Percentiles rank a stretch among this genome's conserved stretches.
Evolutionary conservation across 2,329 filamentous ascomycete genomes (phyloP).

Genomic region (Alternaria ventricosa): DNA sequence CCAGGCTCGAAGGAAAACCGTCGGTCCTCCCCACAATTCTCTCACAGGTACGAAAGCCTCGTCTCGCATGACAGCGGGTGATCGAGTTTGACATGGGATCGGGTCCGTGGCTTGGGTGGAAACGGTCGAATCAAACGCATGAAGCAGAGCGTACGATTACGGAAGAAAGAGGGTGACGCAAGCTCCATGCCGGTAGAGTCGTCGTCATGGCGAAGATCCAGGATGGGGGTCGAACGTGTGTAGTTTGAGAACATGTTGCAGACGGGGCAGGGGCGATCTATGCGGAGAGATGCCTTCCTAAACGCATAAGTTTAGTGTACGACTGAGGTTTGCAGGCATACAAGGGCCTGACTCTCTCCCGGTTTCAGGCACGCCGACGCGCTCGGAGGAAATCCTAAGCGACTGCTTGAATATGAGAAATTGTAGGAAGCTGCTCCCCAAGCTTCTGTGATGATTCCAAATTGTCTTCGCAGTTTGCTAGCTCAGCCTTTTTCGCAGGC

Average conservation of each 20-base stretch:
- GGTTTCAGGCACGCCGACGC: conserved; percentile 39
- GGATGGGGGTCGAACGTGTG: conserved; percentile 38
- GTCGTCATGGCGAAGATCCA: conserved; percentile 24
- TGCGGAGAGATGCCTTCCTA: conserved; percentile 33
- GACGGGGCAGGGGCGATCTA: conserved; percentile 28
- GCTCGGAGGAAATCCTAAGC: conserved; percentile 2
- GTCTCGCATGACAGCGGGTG: conserved; percentile 24
- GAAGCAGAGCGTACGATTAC: conserved; percentile 21
- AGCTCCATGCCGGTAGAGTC: conserved; percentile 23
- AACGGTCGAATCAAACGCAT: conserved; percentile 46
- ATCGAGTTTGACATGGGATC: conserved; percentile 21
- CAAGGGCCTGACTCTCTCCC: conserved; percentile 38
- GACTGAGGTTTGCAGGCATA: conserved; percentile 33
- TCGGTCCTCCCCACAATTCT: conserved; percentile 32
- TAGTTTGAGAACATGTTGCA: conserved; percentile 47
- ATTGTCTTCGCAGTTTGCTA: not conserved
- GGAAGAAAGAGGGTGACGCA: conserved; percentile 23
- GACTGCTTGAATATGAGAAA: not conserved
- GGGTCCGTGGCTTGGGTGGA: conserved; percentile 26
- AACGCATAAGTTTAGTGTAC: conserved; percentile 48
- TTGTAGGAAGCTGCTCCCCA: not conserved
- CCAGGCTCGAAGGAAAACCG: conserved; percentile 26
- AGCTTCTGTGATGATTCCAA: not conserved
- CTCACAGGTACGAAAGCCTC: conserved; percentile 34
- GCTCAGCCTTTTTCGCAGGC: not conserved